Evolutionary conservation across 139 green algal genomes (phyloP).

Genomic region (Ettlia oleoabundans): DNA sequence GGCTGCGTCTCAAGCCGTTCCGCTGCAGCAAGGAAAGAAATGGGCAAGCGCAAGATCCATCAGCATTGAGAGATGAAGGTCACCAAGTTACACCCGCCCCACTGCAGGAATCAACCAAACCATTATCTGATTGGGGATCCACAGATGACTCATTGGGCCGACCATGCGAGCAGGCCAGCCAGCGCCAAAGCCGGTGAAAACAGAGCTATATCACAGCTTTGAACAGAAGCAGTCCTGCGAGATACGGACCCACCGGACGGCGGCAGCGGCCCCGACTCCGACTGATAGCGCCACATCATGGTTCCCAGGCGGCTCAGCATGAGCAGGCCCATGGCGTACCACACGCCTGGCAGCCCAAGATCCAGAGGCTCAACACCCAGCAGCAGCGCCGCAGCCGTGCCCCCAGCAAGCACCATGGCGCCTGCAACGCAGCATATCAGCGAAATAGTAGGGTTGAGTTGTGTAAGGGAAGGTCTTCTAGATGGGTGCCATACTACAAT

Average conservation of each 20-base stretch:
- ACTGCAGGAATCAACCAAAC: background rate
- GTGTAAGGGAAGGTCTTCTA: no score
- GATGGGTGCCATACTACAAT: no score
- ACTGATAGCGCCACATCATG: conserved; percentile 57
- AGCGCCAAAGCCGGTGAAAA: no score
- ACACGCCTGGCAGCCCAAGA: conserved; percentile 58
- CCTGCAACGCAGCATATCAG: background rate
- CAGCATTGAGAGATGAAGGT: no score
- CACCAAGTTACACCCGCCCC: background rate
- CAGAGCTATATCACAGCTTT: no score
- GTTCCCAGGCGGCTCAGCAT: conserved; percentile 58
- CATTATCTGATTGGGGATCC: background rate
- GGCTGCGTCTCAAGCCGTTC: no score
- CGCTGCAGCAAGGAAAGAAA: no score
- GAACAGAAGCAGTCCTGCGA: background rate
- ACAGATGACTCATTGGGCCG: no score
- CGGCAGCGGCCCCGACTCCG: conserved; percentile 35
- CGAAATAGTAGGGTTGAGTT: background rate
- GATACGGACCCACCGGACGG: conserved; percentile 1
- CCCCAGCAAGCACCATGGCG: conserved; percentile 60
- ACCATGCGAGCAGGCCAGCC: no score
- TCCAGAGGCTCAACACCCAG: conserved; percentile 41
- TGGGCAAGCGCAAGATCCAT: no score
- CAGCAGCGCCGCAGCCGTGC: conserved; percentile 45
- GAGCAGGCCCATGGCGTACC: conserved; percentile 57